Evolutionary conservation across 139 green algal species (phyloP), one percentile per base, ranked within the genome.

Genomic region (Chlamydomonas schloesseri): DNA sequence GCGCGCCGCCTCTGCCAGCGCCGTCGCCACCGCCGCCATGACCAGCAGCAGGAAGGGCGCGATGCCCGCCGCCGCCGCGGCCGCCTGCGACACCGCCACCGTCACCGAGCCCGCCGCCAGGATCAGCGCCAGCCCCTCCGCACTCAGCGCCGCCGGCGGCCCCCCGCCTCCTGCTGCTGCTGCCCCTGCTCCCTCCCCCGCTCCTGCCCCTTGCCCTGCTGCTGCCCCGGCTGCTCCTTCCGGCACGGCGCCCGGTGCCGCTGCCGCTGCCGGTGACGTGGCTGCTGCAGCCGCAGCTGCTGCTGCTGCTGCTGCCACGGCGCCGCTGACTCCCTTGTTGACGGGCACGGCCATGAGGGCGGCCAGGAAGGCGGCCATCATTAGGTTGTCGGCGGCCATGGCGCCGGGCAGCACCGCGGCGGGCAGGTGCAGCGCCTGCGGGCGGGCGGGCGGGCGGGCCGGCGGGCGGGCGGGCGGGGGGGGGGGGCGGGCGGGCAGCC

Each of bases 341-440:
- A 89, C 55, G 31, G 72, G 69, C 46, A 89, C 57, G 23, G 68
- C 73, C 57, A 89, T 83, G 31, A 84, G 78, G 3, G 24, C 64
- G 33, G 78, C 64, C 62, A 84, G 78, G 78, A 84, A 84, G 8
- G 15, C 64, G 55, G 55, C 55, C 96, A 98, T 98, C 1, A 84
- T 91, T 0, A 97, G 81, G 81, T 97, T 98, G 83, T 98, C 96
- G 1, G 92, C 92, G 0, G 95, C 91, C 88, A 97, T 96, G 9
- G 93, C 91, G 3, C 87, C 90, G 0, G 92, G 92, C 6, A 97
- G 53, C 6, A 55, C n/a, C 4, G 69, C 17, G 31, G 87, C 5
- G 24, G 85, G 74, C 42, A 91, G 31, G 37, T 69, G 29, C 1
- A 88, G 47, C 10, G 73, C 87, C 87, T 90, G 87, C 2, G 65